These are phyloP conservation scores for Pulicaria dysenterica DNA, from an alignment of 129 eudicot species.

Conservation along the genomic window DNA sequence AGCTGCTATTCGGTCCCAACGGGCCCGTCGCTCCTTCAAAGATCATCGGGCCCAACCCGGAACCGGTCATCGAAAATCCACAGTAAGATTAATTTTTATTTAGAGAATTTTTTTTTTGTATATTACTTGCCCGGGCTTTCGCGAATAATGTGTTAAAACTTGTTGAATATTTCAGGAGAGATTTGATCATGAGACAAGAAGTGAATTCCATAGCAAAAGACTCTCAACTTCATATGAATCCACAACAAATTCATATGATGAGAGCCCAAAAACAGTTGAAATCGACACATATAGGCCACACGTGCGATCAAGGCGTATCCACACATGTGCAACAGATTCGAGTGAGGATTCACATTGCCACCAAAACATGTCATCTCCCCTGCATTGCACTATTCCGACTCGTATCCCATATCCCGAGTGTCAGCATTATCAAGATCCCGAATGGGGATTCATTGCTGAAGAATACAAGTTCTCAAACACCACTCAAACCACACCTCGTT, in stretches of 20 bases:
- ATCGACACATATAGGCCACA: slow-evolving; percentile 70
- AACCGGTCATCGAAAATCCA: slow-evolving; percentile 50
- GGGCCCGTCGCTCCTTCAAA: slow-evolving; percentile 61
- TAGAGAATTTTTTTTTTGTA: no score
- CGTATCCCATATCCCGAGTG: slow-evolving; percentile 51
- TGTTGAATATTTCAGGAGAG: slow-evolving; percentile 53
- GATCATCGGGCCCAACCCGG: slow-evolving; percentile 49
- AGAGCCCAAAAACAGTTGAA: slow-evolving; percentile 81
- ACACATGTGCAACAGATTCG: slow-evolving; percentile 51
- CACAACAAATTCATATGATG: slow-evolving; percentile 49
- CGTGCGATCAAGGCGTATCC: slow-evolving; percentile 68
- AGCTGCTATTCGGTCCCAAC: slow-evolving; percentile 51
- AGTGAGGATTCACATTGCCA: slow-evolving; percentile 59
- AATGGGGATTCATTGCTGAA: slow-evolving; percentile 59
- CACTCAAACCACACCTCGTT: slow-evolving; percentile 86
- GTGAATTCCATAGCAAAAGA: slow-evolving; percentile 43
- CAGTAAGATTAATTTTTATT: no score
- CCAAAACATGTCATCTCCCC: slow-evolving; percentile 51
- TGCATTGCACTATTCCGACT: slow-evolving; percentile 41
- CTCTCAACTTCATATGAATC: slow-evolving; percentile 44
- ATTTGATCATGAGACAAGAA: slow-evolving; percentile 56
- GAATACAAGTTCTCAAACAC: slow-evolving; percentile 53
- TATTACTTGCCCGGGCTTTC: no score
- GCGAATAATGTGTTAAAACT: neutral
- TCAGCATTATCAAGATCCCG: slow-evolving; percentile 48